Base-by-base conservation (phyloP, 306 rosid species). In the Albizia julibrissin region DNA sequence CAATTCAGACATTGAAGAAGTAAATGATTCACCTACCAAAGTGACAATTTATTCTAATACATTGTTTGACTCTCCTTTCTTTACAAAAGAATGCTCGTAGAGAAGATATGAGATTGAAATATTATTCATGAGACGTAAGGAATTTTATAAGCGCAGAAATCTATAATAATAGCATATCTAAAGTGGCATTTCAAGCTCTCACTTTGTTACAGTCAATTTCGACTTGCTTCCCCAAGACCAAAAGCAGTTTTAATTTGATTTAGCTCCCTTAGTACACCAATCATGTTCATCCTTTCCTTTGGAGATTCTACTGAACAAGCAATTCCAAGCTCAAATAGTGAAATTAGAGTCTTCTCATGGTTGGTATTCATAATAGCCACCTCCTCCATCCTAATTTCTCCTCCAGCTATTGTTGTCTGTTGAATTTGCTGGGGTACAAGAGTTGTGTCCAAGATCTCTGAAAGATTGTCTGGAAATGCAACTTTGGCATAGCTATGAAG, bases 291-390 rank as follows among this genome's bases (percentile, higher is more conserved):
- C 62, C 26, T 54, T n/a, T 54, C 62, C 6, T 54, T 54, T 6
- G 62, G 62, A 19, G 62, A 8, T 54, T 54, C 12, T 21, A 54
- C 26, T 8, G 62, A 67, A 19, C 72, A 67, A 34, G 72, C 46
- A 34, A 67, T 26, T 34, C 72, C 72, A 34, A 67, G 18, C 7
- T 13, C 1, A 37, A 34, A 67, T 3, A 67, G 14, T n/a, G 80
- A 62, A 71, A 81, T 22, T 10, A 85, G 37, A 68, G 76, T 64
- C 58, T 81, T 72, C 8, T 49, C 11, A 29, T 40, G 49, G 3
- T 71, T 42, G 2, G 37, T 7, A n/a, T 40, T 16, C 58, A 72
- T 3, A 21, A 21, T 16, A 10, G 15, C 42, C 47, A 39, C 3
- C 29, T 34, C 66, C 43, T 34, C 42, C 61, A 40, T 6, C 22